Percentiles rank a stretch among this genome's conserved stretches.
These are phyloP conservation scores for Nidula niveotomentosa DNA, from an alignment of 1,284 basidiomycete genomes.

Conservation along the genomic window DNA sequence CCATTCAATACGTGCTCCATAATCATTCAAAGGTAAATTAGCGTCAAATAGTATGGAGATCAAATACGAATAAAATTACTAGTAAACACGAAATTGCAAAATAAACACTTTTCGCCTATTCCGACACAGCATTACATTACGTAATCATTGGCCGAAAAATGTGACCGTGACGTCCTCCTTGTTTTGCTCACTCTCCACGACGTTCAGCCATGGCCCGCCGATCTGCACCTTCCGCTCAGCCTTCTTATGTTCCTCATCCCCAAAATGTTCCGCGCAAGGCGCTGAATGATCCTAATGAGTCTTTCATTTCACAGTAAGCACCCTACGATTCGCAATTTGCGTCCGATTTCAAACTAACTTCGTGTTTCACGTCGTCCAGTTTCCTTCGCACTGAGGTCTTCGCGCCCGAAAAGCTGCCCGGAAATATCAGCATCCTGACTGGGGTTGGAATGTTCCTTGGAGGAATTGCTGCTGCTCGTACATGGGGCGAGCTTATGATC, in stretches of 20 bases:
- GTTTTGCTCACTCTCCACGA: slow-evolving; percentile 4
- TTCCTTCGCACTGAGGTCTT: slow-evolving; percentile 68
- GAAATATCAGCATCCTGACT: slow-evolving; percentile 68
- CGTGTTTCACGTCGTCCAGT: slow-evolving; percentile 10
- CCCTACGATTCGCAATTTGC: neutral
- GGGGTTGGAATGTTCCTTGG: slow-evolving; percentile 65
- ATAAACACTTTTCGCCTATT: too few species aligned
- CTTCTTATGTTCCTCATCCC: slow-evolving; percentile 51
- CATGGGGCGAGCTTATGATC: slow-evolving; percentile 75
- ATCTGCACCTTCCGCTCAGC: slow-evolving; percentile 49
- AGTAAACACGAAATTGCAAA: too few species aligned
- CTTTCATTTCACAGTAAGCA: slow-evolving; percentile 44
- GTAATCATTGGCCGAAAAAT: neutral
- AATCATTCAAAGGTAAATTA: too few species aligned
- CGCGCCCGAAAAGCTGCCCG: slow-evolving; percentile 68
- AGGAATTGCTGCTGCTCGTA: slow-evolving; percentile 62
- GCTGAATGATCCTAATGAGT: slow-evolving; percentile 56
- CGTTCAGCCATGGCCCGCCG: slow-evolving; percentile 62
- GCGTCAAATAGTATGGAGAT: too few species aligned
- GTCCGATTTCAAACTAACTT: neutral
- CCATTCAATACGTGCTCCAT: too few species aligned
- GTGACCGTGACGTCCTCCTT: slow-evolving; percentile 1
- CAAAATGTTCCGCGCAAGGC: slow-evolving; percentile 29
- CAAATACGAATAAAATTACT: too few species aligned
- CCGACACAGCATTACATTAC: too few species aligned